Percentiles rank a stretch among this genome's conserved stretches.
These are phyloP conservation scores for Staphylotrichum longicolle DNA, from an alignment of 495 filamentous ascomycete species.

Conservation along the genomic window DNA sequence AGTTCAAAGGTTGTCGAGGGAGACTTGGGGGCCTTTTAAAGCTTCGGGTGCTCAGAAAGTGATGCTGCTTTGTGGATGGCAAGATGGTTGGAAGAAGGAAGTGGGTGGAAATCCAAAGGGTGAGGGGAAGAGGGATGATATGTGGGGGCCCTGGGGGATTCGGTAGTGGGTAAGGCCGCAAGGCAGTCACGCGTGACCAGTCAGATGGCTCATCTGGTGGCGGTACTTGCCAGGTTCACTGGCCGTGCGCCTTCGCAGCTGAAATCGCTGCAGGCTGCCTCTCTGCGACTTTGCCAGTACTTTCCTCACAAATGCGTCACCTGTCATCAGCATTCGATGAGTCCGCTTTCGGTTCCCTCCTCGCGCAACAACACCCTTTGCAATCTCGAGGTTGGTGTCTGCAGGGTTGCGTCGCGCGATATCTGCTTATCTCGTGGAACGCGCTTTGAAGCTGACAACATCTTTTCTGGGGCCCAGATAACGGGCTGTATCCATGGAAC, in stretches of 20 bases:
- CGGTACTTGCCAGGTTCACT: neutral
- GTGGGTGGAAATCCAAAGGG: slow-evolving; percentile 21
- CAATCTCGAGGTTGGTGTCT: neutral
- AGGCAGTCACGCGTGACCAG: slow-evolving; percentile 27
- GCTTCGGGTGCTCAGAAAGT: slow-evolving; percentile 19
- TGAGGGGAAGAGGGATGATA: slow-evolving; percentile 31
- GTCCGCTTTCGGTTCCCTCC: slow-evolving; percentile 5
- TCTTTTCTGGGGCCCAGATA: too few species aligned
- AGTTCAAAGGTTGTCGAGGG: slow-evolving; percentile 2
- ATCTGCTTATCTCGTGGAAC: neutral
- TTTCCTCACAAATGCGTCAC: slow-evolving; percentile 9
- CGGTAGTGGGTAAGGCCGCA: slow-evolving; percentile 24
- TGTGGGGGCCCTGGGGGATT: slow-evolving; percentile 20
- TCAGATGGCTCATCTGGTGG: slow-evolving; percentile 5
- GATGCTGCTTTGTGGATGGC: slow-evolving; percentile 32
- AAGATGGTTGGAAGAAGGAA: slow-evolving; percentile 26
- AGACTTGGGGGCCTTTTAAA: neutral
- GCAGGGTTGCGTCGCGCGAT: neutral
- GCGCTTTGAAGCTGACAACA: too few species aligned
- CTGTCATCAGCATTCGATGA: neutral
- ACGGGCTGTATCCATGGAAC: too few species aligned
- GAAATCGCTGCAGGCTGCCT: slow-evolving; percentile 8
- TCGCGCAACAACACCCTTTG: neutral
- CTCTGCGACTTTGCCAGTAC: slow-evolving; percentile 9
- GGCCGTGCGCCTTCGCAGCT: neutral